phyloP scores from a whole-genome alignment of 2,329 filamentous ascomycete genomes.

The Myriosclerotinia scirpicola region DNA sequence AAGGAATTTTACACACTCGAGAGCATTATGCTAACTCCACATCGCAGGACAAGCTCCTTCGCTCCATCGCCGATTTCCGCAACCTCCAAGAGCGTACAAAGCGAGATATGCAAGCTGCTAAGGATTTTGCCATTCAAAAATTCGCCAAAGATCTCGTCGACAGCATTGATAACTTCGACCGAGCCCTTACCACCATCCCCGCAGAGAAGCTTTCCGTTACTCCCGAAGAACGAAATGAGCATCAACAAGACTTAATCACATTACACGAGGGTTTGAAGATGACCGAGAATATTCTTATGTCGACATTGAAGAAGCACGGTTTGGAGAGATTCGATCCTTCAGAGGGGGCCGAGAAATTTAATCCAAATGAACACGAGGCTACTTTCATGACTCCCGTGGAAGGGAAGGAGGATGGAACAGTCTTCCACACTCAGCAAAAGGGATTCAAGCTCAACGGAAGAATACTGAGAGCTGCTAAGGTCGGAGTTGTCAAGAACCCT shows the following conservation, averaged over 20 bases:
- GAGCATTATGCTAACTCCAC: constrained; percentile 20
- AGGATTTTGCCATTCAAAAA: constrained; percentile 89
- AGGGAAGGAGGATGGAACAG: constrained; percentile 84
- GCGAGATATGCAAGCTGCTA: constrained; percentile 83
- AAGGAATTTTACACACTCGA: constrained; percentile 13
- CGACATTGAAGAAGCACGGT: constrained; percentile 89
- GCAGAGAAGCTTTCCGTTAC: constrained; percentile 64
- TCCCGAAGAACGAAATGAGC: constrained; percentile 50
- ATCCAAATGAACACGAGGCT: constrained; percentile 95
- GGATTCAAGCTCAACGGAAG: constrained; percentile 93
- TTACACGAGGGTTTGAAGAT: constrained; percentile 91
- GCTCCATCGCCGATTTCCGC: constrained; percentile 92
- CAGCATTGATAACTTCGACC: constrained; percentile 95
- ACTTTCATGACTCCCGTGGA: constrained; percentile 89
- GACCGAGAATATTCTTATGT: constrained; percentile 87
- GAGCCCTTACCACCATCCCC: constrained; percentile 78
- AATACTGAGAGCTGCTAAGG: constrained; percentile 87
- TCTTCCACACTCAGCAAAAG: constrained; percentile 93
- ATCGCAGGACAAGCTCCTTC: constrained; percentile 87
- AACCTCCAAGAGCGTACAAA: constrained; percentile 95
- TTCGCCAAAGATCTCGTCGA: constrained; percentile 96
- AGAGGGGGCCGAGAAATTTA: constrained; percentile 76
- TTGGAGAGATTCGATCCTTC: constrained; percentile 82
- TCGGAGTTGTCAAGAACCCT: constrained; percentile 87
- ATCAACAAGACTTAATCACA: constrained; percentile 70